Base-by-base conservation (phyloP, 2,329 filamentous ascomycete genomes). In the Cercospora zeae-maydis region DNA sequence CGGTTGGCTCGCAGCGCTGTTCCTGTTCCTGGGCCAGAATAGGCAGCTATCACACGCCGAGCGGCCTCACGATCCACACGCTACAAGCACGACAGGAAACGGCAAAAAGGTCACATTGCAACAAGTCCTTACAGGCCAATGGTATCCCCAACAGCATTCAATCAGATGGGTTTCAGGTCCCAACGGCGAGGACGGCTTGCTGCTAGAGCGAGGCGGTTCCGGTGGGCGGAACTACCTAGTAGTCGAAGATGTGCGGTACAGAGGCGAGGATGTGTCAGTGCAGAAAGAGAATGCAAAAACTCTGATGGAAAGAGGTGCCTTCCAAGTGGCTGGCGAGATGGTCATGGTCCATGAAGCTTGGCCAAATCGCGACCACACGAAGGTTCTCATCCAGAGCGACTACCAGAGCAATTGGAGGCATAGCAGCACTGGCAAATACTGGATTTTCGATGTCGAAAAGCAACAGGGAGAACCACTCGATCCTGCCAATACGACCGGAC, bases 401-500 rank as follows among this genome's bases (percentile, higher is more conserved):
- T 75, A 80, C 21, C 78, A 90, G 75, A 86, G 85, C 71, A 92
- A 95, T 71, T 99, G 92, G 89, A 87, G 95, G 68, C 90, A 98
- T 76, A 98, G 93, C 0, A 93, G 86, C 72, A 92, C 88, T 9
- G 93, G 89, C 0, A 81, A 84, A 27, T 99, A 97, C 79, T 99
- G 90, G 86, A 87, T 99, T 63, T 90, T 97, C 68, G 90, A 99
- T 73, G 95, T 99, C 27, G 86, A 85, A 33, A 88, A 87, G 0
- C 93, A 97, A 75, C 83, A 79, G 0, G 90, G 84, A 1, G 84
- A 96, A 76, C 87, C 95, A 0, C 79, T 99, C 58, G 86, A 97
- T 67, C 89, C 91, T 0, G 80, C 79, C 1, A 81, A 90, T 53
- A 82, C 85, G 1, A 77, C 86, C 11, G 86, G 83, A 16, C 83